Base-by-base conservation (phyloP, 768 basidiomycete genomes). In the Strobilomyces confusus region DNA sequence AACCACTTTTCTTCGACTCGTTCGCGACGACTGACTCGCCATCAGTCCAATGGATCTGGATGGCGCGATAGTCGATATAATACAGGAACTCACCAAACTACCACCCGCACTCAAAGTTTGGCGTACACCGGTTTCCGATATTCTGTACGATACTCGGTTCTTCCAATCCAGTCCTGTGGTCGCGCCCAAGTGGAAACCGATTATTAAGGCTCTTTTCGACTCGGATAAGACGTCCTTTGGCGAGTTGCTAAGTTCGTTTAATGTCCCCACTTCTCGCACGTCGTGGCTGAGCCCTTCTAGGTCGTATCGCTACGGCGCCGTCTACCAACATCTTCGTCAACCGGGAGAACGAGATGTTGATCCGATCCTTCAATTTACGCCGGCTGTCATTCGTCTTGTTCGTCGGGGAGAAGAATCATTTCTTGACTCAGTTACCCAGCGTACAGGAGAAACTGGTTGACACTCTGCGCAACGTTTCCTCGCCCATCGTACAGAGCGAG, bases 401-500 rank as follows among this genome's bases (percentile, higher is more conserved):
- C 51, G 75, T 88, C 1, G 92, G 87, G 14, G 93, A 94, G 60
- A 89, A 89, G 72, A 95, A 99, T 64, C 86, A 92, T 48, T 97
- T 91, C 72, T 70, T 98, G 46, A 84, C 84, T 0, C 89, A 93
- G 56, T 76, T 99, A 32, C 97, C 97, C 15, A 81, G 82, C 26
- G 91, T 99, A n/a, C 94, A 98, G 68, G 97, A 98, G 72, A 97
- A 90, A 71, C 77, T 99, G 14, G 97, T 97, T 11, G 97, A 99
- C 58, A 85, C 94, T 3, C 73, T 98, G 44, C 83, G 90, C 32
- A 89, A 83, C 59, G 81, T 84, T 15, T 75, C 88, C 1, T 83
- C 91, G 4, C 85, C 94, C 1, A 77, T 88, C 44, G 93, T 99
- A 1, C 90, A 94, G 65, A 87, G 88, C 63, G 95, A 99, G 70